phyloP scores from a whole-genome alignment of 116 monocot genomes.

The Trichopus zeylanicus region DNA sequence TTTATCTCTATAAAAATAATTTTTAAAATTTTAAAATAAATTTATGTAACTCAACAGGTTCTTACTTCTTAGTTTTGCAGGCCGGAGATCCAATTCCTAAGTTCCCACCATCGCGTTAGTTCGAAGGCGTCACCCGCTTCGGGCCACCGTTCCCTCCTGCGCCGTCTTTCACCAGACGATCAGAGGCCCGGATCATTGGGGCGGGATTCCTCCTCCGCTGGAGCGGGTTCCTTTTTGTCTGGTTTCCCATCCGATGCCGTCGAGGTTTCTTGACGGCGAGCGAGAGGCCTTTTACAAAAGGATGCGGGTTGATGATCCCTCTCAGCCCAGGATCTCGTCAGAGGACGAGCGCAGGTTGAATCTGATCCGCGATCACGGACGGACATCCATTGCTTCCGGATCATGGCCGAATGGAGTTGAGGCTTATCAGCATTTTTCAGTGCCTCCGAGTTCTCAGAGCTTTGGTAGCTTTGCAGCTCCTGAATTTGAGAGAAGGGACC shows the following conservation, averaged over 20 bases:
- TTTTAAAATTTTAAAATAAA: too few relatives aligned
- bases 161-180: background rate
- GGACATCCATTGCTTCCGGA: background rate
- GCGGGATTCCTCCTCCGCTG: background rate
- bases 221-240: background rate
- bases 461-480: background rate
- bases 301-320: conserved; percentile 68
- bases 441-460: background rate
- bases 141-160: conserved; percentile 1
- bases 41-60: too few relatives aligned
- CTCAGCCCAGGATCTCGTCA: background rate
- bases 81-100: too few relatives aligned
- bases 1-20: too few relatives aligned
- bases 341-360: conserved; percentile 58
- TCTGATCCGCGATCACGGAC: conserved; percentile 55
- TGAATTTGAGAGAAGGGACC: background rate
- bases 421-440: too few relatives aligned
- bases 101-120: too few relatives aligned
- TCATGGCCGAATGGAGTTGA: too few relatives aligned
- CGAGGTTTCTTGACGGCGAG: conserved; percentile 9
- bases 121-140: too few relatives aligned
- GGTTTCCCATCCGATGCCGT: conserved; percentile 1
- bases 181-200: background rate
- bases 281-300: conserved; percentile 34
- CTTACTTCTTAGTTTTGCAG: too few relatives aligned